Conservation (phyloP, 306 rosid species). For the Purshia tridentata region DNA sequence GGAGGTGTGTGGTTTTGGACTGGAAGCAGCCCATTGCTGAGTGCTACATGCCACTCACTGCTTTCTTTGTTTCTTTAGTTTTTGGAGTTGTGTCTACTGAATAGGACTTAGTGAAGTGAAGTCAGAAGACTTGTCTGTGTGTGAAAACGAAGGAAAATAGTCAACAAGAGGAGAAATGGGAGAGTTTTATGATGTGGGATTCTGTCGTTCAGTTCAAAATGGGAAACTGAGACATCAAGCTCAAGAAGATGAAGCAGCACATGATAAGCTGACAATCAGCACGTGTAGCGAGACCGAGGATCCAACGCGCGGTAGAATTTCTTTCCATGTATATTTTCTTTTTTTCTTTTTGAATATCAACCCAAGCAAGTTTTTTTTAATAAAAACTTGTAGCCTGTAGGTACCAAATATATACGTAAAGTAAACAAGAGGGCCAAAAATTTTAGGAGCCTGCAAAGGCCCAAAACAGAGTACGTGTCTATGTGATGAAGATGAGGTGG, state of each 20-base stretch:
- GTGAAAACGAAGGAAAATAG: slow-evolving; percentile 1
- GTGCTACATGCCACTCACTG: slow-evolving; percentile 22
- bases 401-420: too few relatives aligned
- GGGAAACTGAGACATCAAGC: background rate
- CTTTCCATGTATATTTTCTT: background rate
- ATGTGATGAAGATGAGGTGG: too few relatives aligned
- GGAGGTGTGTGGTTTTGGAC: slow-evolving; percentile 42
- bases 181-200: slow-evolving; percentile 6
- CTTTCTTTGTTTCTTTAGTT: background rate
- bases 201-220: background rate
- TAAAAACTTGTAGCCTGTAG: too few relatives aligned
- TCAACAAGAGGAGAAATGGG: background rate
- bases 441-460: too few relatives aligned
- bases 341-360: too few relatives aligned
- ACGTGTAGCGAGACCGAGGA: slow-evolving; percentile 8
- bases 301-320: background rate
- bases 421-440: too few relatives aligned
- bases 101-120: background rate
- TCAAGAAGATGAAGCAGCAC: slow-evolving; percentile 2
- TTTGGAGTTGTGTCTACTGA: background rate
- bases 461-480: too few relatives aligned
- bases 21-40: slow-evolving; percentile 49
- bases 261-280: slow-evolving; percentile 16
- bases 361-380: too few relatives aligned
- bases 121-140: background rate